Conservation (phyloP, 441 rosid species). For the Mallotus repandus region DNA sequence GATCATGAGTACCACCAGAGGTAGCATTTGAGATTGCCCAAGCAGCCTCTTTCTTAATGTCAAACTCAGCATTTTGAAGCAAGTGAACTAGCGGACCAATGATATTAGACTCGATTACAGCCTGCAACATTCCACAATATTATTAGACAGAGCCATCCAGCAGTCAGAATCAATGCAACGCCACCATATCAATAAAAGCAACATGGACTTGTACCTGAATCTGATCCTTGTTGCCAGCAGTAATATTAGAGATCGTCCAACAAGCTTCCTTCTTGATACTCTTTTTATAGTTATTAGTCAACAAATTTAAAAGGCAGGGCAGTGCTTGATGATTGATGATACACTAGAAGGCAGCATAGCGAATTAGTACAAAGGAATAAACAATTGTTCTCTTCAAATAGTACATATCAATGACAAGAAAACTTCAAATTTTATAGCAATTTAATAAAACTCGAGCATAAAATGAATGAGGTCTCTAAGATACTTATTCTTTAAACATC, state of each 20-base stretch:
- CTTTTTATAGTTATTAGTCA: conserved; percentile 68
- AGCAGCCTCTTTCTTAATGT: conserved; percentile 89
- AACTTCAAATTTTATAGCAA: background rate
- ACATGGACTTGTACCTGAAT: conserved; percentile 55
- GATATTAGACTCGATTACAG: conserved; percentile 65
- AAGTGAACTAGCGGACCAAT: conserved; percentile 59
- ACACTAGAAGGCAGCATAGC: conserved; percentile 39
- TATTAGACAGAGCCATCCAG: no score
- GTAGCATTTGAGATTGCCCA: conserved; percentile 90
- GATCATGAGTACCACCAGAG: conserved; percentile 85
- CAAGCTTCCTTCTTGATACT: conserved; percentile 94
- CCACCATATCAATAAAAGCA: conserved; percentile 6
- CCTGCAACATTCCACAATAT: conserved; percentile 37
- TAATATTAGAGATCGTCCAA: conserved; percentile 95
- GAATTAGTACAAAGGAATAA: conserved; percentile 7
- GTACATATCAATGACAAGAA: background rate
- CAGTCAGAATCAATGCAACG: conserved; percentile 1
- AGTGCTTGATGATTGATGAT: conserved; percentile 68
- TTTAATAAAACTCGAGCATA: background rate
- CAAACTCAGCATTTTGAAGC: conserved; percentile 87
- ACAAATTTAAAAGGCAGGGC: conserved; percentile 65
- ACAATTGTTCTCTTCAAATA: background rate
- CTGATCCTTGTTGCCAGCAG: conserved; percentile 90
- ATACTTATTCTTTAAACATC: background rate
- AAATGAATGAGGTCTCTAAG: no score